Percentiles rank a stretch among this genome's conserved stretches.
Evolutionary conservation across 2,329 filamentous ascomycete genomes (phyloP).

Genomic region (Endoconidiophora laricicola): DNA sequence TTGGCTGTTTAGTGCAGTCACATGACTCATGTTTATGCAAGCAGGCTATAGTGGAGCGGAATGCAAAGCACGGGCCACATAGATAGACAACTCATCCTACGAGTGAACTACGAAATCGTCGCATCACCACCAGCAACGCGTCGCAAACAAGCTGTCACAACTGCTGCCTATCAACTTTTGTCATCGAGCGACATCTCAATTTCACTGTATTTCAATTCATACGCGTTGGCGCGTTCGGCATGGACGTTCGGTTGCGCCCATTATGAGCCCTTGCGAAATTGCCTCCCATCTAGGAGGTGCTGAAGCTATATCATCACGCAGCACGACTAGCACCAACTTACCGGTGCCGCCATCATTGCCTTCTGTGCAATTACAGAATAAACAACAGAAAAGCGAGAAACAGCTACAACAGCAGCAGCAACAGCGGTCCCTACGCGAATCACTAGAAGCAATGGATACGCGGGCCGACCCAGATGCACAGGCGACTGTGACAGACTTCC

Average conservation of each 20-base stretch:
- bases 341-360: constrained; percentile 7
- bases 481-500: constrained; percentile 52
- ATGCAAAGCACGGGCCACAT: too few species aligned
- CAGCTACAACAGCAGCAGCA: neutral
- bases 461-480: constrained; percentile 50
- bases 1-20: too few species aligned
- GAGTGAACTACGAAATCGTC: too few species aligned
- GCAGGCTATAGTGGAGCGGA: too few species aligned
- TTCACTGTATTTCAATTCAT: neutral
- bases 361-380: neutral
- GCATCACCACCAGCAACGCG: too few species aligned
- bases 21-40: too few species aligned
- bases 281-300: constrained; percentile 13
- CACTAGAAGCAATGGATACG: constrained; percentile 30
- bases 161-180: too few species aligned
- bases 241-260: constrained; percentile 4
- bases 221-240: constrained; percentile 7
- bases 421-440: constrained; percentile 15
- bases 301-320: constrained; percentile 22
- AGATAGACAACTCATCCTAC: too few species aligned
- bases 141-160: too few species aligned
- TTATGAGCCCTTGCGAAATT: constrained; percentile 8
- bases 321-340: constrained; percentile 18
- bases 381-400: neutral
- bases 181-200: too few species aligned